phyloP scores from a whole-genome alignment of 2,329 filamentous ascomycete genomes.

The Mycocentrospora acerina region DNA sequence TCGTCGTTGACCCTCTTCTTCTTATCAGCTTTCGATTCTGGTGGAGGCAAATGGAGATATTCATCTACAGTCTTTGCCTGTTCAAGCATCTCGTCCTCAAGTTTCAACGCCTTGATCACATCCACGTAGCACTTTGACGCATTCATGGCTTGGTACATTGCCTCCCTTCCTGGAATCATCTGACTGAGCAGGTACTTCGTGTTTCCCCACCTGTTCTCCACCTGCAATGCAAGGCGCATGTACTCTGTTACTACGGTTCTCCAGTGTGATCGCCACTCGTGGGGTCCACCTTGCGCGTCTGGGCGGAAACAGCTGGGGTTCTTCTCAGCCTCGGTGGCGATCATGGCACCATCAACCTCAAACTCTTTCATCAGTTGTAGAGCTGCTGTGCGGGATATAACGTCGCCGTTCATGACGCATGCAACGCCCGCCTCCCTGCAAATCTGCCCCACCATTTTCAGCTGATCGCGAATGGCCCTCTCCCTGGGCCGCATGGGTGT shows the following conservation, averaged over 20 bases:
- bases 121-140: conserved; percentile 70
- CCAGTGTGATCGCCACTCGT: conserved; percentile 64
- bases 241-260: conserved; percentile 75
- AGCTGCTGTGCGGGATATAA: conserved; percentile 72
- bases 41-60: conserved; percentile 60
- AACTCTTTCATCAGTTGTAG: conserved; percentile 72
- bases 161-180: conserved; percentile 78
- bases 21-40: conserved; percentile 50
- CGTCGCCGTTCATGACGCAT: conserved; percentile 94
- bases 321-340: conserved; percentile 86
- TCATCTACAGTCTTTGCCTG: conserved; percentile 67
- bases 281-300: conserved; percentile 64
- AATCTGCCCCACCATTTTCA: conserved; percentile 78
- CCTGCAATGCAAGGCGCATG: conserved; percentile 68
- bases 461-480: conserved; percentile 79
- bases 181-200: conserved; percentile 89
- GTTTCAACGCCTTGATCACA: conserved; percentile 64
- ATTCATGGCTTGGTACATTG: conserved; percentile 63
- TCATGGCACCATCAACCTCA: conserved; percentile 94
- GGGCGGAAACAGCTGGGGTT: conserved; percentile 86
- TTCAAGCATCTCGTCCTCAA: conserved; percentile 64
- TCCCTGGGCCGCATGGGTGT: conserved; percentile 93
- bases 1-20: conserved; percentile 44
- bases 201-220: conserved; percentile 86
- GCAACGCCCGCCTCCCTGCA: conserved; percentile 86